Evolutionary conservation across 2,329 filamentous ascomycete genomes (phyloP), one percentile per base, ranked within the genome.

Genomic region (Fusarium sp.): DNA sequence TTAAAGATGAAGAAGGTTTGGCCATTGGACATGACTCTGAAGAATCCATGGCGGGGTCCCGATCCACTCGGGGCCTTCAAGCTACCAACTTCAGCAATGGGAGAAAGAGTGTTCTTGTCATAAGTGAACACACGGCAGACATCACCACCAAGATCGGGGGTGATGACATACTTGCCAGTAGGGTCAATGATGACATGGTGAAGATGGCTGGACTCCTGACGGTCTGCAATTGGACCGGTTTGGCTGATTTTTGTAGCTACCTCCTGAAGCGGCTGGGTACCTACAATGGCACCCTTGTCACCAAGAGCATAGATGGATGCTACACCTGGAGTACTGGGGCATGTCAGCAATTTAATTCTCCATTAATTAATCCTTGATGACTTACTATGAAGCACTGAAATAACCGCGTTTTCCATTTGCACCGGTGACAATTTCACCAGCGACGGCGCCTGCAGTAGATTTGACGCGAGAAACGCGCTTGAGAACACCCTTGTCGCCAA

Each of bases 1-100:
- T 76, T 69, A 20, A 76, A 76, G 26, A 74, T 74, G 33, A 76
- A 76, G 23, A 73, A 76, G 0, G 73, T 76, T 9, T 75, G 62
- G 3, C 74, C 73, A 6, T 61, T 74, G 4, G 53, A 37, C 45
- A 65, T 74, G n/a, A 73, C 37, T 11, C 64, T 62, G 46, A 76
- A 76, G 41, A 76, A 67, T 1, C 74, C 74, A 13, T 76, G 74
- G 7, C 74, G 74, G 0, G 74, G 74, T 8, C 74, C 74, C 4
- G 60, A 59, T 1, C 74, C 74, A 4, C 65, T 57, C 1, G 65
- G 70, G 0, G 74, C 54, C 6, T 33, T 57, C 12, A 76, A 33
- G 10, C 45, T 42, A 12, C 63, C 71, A 3, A 75, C 66, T 52
- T 76, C 58, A 1, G 32, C 46, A 9, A 76, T 71, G 2, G 74